Evolutionary conservation across 2,329 filamentous ascomycete genomes (phyloP), one percentile per base, ranked within the genome.

Genomic region (Harringtonia lauricola): DNA sequence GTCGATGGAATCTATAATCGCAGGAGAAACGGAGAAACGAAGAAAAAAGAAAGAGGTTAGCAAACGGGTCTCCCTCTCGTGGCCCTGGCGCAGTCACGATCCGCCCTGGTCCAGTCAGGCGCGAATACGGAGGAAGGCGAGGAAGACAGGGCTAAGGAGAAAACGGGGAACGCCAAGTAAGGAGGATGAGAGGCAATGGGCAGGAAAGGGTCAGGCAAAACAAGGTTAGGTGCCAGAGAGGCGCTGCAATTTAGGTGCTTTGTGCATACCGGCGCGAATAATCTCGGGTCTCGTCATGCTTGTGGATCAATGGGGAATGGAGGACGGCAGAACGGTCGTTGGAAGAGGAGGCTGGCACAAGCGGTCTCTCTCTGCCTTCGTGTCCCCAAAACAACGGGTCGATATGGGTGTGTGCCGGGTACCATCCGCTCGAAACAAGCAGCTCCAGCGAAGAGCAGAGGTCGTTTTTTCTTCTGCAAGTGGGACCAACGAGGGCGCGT

Each of bases 1-100:
- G 67, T 96, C 92, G 65, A 95, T 84, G 50, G 90, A 94, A 69
- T 96, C 90, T 94, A 64, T 41, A 38, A 29, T 40, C 31, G 33
- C 9, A 47, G 37, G 42, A n/a, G n/a, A n/a, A n/a, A n/a, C n/a
- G 44, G 42, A 41, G 29, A 30, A 43, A 42, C 39, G 40, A 43
- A 46, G 47, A 45, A 42, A 41, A 48, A 49, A 48, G 39, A 31
- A 40, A 38, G 48, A 45, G 46, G 47, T 50, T 45, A 46, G 48
- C 40, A 54, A 48, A 47, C 44, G 50, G 49, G 48, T 39, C 47
- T 46, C 41, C 46, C 52, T 21, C 31, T 36, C n/a, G n/a, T n/a
- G n/a, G n/a, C n/a, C n/a, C n/a, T n/a, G n/a, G n/a, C n/a, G n/a
- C n/a, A n/a, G n/a, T n/a, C n/a, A n/a, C n/a, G n/a, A n/a, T n/a